Base-by-base conservation (phyloP, 169 alveolate species). In the Babesia bigemina region DNA sequence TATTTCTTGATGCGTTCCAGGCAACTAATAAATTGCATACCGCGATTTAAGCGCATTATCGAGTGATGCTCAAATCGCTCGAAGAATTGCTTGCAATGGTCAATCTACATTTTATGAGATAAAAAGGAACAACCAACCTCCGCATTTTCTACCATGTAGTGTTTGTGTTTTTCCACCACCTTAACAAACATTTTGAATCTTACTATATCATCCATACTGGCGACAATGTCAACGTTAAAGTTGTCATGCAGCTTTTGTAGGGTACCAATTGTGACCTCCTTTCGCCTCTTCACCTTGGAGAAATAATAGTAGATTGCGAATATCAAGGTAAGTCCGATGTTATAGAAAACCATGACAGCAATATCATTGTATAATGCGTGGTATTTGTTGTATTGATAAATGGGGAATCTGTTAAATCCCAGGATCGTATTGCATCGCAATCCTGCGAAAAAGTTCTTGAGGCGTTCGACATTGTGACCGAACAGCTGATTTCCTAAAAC, bases 1-100 rank as follows among this genome's bases (percentile, higher is more conserved):
- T 79, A 79, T 28, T 74, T 57, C 52, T 79, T 79, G n/a, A 79
- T 48, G 47, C 83, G 66, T 26, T 79, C 87, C 9, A 70, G 66
- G 47, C 60, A 79, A 16, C 29, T 57, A 57, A 60, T 33, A 13
- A 70, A 29, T 16, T 48, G 63, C 14, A 21, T 70, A 24, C 58
- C 71, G 33, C 42, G 66, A 13, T 56, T 69, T 9, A 79, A 17
- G 19, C 82, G 84, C 49, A 44, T 16, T 3, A 48, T 10, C 14
- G 36, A 11, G 11, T 57, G 28, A 29, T 59, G 81, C 17, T 48
- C 55, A 44, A 79, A 70, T 61, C 55, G 57, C 56, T 56, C 56
- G 22, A 79, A 50, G 56, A 79, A 79, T 4, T 44, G 33, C 6
- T 65, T 39, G 50, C 78, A 66, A 44, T 53, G 19, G 59, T 63